Percentiles rank a stretch among this genome's conserved stretches.
Evolutionary conservation across 2,329 filamentous ascomycete genomes (phyloP).

Genomic region (Epichloe hybrida): DNA sequence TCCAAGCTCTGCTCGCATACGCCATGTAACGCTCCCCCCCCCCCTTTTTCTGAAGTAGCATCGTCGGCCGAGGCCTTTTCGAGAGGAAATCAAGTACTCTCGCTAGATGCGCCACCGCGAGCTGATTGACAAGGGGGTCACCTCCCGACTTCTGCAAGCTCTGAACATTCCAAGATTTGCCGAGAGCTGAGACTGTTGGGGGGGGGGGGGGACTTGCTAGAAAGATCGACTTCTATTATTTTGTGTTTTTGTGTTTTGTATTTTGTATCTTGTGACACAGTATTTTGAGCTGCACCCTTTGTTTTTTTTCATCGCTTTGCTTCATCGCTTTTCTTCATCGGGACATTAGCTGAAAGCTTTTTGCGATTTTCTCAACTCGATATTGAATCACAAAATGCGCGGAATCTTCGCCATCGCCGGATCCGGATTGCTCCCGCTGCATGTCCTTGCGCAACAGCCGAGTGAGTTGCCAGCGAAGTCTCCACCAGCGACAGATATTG

Average conservation of each 20-base stretch:
- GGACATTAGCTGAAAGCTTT: too few relatives aligned
- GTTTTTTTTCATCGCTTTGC: too few relatives aligned
- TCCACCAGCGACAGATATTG: too few relatives aligned
- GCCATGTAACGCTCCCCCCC: neutral
- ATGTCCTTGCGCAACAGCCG: neutral
- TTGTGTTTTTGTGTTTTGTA: too few relatives aligned
- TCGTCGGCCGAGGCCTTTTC: neutral
- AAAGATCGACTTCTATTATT: too few relatives aligned
- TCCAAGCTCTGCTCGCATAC: neutral
- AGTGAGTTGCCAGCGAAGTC: neutral
- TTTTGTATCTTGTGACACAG: too few relatives aligned
- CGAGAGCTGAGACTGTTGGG: too few relatives aligned
- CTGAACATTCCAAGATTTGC: too few relatives aligned
- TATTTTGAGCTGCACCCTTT: too few relatives aligned
- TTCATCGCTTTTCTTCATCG: too few relatives aligned
- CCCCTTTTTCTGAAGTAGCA: neutral
- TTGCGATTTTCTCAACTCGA: neutral
- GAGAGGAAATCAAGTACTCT: neutral
- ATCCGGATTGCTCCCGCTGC: slow-evolving; percentile 1
- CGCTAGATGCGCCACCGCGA: neutral
- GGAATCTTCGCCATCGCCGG: neutral
- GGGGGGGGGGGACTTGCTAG: too few relatives aligned
- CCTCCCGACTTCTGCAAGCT: neutral
- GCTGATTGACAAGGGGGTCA: neutral
- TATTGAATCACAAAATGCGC: neutral